Percentiles rank a stretch among this genome's conserved stretches.
phyloP scores from a whole-genome alignment of 2,329 filamentous ascomycete genomes.

The Fusarium pseudoanthophilum region DNA sequence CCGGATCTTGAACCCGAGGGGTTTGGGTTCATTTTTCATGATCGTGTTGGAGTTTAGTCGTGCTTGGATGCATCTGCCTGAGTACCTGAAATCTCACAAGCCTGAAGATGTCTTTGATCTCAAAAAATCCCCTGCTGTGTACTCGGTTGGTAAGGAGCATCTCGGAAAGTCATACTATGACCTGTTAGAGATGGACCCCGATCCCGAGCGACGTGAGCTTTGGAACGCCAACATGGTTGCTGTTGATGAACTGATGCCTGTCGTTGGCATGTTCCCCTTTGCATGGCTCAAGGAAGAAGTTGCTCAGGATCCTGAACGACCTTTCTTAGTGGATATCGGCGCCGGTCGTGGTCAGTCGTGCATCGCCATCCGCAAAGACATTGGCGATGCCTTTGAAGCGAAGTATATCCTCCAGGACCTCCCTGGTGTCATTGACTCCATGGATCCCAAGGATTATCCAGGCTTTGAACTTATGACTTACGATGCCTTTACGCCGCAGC shows the following conservation, averaged over 20 bases:
- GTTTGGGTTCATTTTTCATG: slow-evolving; percentile 47
- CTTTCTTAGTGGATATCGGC: slow-evolving; percentile 48
- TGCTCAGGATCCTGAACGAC: slow-evolving; percentile 43
- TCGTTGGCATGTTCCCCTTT: slow-evolving; percentile 52
- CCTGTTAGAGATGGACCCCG: slow-evolving; percentile 44
- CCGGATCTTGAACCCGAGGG: slow-evolving; percentile 42
- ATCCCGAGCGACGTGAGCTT: slow-evolving; percentile 45
- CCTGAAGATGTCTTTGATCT: slow-evolving; percentile 48
- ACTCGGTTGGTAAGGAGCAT: slow-evolving; percentile 46
- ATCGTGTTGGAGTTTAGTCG: slow-evolving; percentile 48
- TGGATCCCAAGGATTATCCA: slow-evolving; percentile 33
- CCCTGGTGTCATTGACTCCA: slow-evolving; percentile 44
- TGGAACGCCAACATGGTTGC: slow-evolving; percentile 49
- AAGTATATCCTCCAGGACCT: slow-evolving; percentile 50
- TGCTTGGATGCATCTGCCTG: slow-evolving; percentile 41
- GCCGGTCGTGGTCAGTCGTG: slow-evolving; percentile 48
- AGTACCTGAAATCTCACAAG: slow-evolving; percentile 47
- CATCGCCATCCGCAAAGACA: slow-evolving; percentile 45
- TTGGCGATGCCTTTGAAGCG: slow-evolving; percentile 36
- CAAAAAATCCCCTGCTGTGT: slow-evolving; percentile 48
- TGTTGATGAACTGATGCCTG: slow-evolving; percentile 48
- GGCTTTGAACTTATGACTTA: slow-evolving; percentile 44
- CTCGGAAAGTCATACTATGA: slow-evolving; percentile 51
- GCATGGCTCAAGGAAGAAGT: slow-evolving; percentile 45
- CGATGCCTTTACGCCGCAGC: slow-evolving; percentile 33